Evolutionary conservation across 495 filamentous ascomycete genomes (phyloP).

Genomic region (Parmelia sp.): DNA sequence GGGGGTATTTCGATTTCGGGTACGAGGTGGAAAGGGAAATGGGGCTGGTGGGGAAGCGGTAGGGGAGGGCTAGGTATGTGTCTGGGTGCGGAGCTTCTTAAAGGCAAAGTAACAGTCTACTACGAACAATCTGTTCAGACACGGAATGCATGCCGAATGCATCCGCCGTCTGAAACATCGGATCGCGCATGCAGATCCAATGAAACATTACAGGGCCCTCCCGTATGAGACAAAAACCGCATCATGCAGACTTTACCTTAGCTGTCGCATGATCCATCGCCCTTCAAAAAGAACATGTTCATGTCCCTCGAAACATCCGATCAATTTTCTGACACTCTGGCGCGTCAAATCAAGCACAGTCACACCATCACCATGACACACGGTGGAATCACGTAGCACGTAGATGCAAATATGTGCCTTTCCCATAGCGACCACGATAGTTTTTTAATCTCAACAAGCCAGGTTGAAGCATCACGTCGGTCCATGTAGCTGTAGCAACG

Average conservation of each 20-base stretch:
- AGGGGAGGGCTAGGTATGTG: neutral
- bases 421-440: neutral
- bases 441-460: conserved; percentile 6
- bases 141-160: neutral
- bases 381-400: neutral
- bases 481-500: conserved; percentile 5
- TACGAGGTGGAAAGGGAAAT: conserved; percentile 90
- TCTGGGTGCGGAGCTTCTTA: neutral
- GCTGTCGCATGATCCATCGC: neutral
- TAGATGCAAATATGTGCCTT: neutral
- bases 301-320: too few relatives aligned
- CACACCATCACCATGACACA: neutral
- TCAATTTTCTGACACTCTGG: too few relatives aligned
- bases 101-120: neutral
- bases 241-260: too few relatives aligned
- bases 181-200: neutral
- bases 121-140: too few relatives aligned
- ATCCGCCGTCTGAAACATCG: neutral
- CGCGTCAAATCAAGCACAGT: too few relatives aligned
- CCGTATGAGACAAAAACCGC: neutral
- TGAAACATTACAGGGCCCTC: neutral
- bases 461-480: neutral
- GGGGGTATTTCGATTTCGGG: conserved; percentile 95
- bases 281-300: too few relatives aligned
- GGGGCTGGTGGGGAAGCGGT: conserved; percentile 18